phyloP scores from a whole-genome alignment of 768 basidiomycete genomes.

The Amanita subjunquillea region DNA sequence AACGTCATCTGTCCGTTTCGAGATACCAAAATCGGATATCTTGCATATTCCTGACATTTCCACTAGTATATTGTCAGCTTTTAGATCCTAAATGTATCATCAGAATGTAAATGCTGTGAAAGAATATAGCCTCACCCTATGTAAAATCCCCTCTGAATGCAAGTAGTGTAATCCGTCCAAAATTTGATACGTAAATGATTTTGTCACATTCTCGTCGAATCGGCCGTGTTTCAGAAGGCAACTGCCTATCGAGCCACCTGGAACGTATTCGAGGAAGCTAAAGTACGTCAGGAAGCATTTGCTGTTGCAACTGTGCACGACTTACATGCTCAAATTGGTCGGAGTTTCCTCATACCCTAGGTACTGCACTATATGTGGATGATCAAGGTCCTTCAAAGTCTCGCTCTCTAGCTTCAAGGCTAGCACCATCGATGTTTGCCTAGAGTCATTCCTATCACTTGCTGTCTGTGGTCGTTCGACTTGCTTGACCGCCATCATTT shows the following conservation, averaged over 20 bases:
- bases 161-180: constrained; percentile 87
- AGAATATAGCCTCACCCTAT: constrained; percentile 49
- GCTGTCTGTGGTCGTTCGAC: constrained; percentile 90
- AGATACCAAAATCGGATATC: constrained; percentile 97
- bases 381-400: constrained; percentile 91
- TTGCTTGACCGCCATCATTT: constrained; percentile 99
- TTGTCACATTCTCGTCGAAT: constrained; percentile 86
- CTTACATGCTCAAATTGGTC: constrained; percentile 85
- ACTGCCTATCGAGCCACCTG: constrained; percentile 90
- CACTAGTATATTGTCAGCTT: constrained; percentile 96
- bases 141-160: constrained; percentile 85
- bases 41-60: constrained; percentile 90
- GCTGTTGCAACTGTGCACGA: constrained; percentile 9
- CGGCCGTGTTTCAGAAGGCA: constrained; percentile 87
- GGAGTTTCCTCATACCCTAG: constrained; percentile 91
- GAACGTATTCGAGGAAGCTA: constrained; percentile 98
- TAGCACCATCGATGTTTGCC: constrained; percentile 79
- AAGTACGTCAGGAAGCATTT: not conserved
- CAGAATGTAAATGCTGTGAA: not conserved
- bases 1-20: constrained; percentile 88
- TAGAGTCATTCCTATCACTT: constrained; percentile 82
- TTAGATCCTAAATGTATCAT: constrained; percentile 60
- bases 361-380: constrained; percentile 96
- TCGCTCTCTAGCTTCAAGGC: constrained; percentile 94
- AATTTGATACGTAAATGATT: constrained; percentile 89